Conservation (phyloP, 805 yeast genomes). For the Priceomyces medius region DNA sequence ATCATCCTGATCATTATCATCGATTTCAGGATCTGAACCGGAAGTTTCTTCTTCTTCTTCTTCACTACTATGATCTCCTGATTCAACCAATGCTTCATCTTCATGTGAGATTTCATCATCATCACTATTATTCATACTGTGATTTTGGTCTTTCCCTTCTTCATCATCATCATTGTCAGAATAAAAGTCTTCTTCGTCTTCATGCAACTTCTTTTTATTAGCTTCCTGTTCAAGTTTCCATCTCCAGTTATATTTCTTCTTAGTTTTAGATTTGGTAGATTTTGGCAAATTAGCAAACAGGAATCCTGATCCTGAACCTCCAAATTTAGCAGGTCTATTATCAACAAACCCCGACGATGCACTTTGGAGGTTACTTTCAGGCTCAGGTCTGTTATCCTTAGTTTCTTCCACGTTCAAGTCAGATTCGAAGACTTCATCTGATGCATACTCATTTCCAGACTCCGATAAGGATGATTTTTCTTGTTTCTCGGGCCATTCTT, state of each 20-base stretch:
- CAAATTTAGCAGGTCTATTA: slow-evolving; percentile 60
- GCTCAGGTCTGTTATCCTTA: slow-evolving; percentile 20
- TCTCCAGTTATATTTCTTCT: slow-evolving; percentile 71
- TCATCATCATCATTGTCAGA: slow-evolving; percentile 32
- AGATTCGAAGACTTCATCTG: slow-evolving; percentile 10
- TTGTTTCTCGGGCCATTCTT: slow-evolving; percentile 50
- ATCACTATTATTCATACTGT: slow-evolving; percentile 15
- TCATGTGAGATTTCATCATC: slow-evolving; percentile 22
- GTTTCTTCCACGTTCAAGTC: slow-evolving; percentile 19
- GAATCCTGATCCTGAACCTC: slow-evolving; percentile 68
- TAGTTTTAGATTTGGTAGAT: slow-evolving; percentile 14
- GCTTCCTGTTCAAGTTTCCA: slow-evolving; percentile 37
- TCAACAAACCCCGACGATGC: slow-evolving; percentile 56
- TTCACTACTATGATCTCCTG: slow-evolving; percentile 18
- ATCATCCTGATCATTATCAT: slow-evolving; percentile 27
- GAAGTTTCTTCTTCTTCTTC: slow-evolving; percentile 25
- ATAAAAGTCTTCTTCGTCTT: slow-evolving; percentile 63
- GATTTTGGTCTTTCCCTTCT: not conserved
- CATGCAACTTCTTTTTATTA: slow-evolving; percentile 40
- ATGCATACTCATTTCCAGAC: not conserved
- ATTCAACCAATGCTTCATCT: slow-evolving; percentile 11
- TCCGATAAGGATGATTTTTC: slow-evolving; percentile 17
- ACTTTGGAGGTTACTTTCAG: slow-evolving; percentile 20
- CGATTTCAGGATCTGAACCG: slow-evolving; percentile 20
- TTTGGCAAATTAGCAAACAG: slow-evolving; percentile 59